Evolutionary conservation across 2,329 filamentous ascomycete genomes (phyloP), one percentile per base, ranked within the genome.

Genomic region (Colletotrichum lini): DNA sequence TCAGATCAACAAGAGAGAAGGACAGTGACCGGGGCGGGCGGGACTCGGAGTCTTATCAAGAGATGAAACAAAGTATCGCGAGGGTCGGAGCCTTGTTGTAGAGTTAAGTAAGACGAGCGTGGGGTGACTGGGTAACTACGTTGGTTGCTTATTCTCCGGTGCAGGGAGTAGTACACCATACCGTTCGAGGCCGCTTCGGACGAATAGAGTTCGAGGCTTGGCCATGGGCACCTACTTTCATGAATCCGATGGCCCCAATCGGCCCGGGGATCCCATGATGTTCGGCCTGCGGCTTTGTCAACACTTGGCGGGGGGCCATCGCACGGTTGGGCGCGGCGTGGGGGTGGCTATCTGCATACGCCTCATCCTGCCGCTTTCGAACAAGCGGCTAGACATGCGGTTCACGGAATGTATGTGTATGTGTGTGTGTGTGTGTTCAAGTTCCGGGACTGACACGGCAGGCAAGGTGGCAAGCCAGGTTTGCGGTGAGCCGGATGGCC

Each of bases 271-370:
- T 66, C 67, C 49, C 63, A 47, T 61, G 56, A 50, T 54, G 61
- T 65, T 60, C 26, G 13, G 30, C 45, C 38, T 65, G 61, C 61
- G 67, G 63, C 67, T 56, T 67, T 56, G 53, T 38, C 38, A 58
- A 59, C 8, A 65, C 60, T 58, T 69, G 66, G 66, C 45, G 52
- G 66, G 66, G 35, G 52, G 54, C 42, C 53, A 59, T 65, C 45
- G 35, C 59, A 64, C 52, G 59, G 59, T 45, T 38, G 44, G 59
- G 59, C 53, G 21, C 57, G 26, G 66, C 66, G 53, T 65, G 66
- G 53, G 66, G 66, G 60, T 65, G 38, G 53, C 60, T 59, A 53
- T 53, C 26, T 30, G n/a, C n/a, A 23, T 15, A 52, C 15, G 26
- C 44, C 23, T 23, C 44, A n/a, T 45, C 45, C 52, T 59, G 60